Conservation (phyloP, 2,329 filamentous ascomycete species). For the Sporothrix sp. region DNA sequence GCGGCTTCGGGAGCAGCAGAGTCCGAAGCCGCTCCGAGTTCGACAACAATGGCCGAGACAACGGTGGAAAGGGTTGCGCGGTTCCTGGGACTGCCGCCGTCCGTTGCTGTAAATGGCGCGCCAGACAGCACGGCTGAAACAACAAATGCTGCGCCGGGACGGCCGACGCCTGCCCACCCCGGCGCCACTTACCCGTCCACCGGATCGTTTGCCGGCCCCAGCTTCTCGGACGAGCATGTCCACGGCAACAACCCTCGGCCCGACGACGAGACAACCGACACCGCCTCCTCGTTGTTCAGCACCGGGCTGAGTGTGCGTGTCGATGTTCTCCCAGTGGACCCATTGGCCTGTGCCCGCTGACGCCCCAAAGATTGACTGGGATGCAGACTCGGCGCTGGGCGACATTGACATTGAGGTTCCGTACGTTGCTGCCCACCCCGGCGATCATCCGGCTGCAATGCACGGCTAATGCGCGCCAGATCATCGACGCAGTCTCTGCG, state of each 20-base stretch:
- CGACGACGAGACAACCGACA: slow-evolving; percentile 5
- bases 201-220: background rate
- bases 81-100: background rate
- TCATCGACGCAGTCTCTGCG: slow-evolving; percentile 14
- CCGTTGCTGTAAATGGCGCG: background rate
- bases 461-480: background rate
- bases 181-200: background rate
- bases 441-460: too few species aligned
- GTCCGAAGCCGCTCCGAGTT: too few species aligned
- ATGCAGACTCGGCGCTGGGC: slow-evolving; percentile 11
- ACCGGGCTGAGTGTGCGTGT: slow-evolving; percentile 14
- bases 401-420: slow-evolving; percentile 13
- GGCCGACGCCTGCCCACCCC: background rate
- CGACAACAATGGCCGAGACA: background rate
- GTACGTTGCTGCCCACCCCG: background rate
- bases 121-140: background rate
- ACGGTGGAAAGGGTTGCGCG: background rate
- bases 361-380: slow-evolving; percentile 9
- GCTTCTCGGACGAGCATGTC: background rate
- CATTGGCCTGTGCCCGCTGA: background rate
- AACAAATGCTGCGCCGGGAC: too few species aligned
- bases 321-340: background rate
- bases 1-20: too few species aligned
- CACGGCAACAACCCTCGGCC: background rate
- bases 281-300: slow-evolving; percentile 13